These are phyloP conservation scores for Rhizopogon vulgaris DNA, from an alignment of 768 basidiomycete genomes.

Conservation along the genomic window DNA sequence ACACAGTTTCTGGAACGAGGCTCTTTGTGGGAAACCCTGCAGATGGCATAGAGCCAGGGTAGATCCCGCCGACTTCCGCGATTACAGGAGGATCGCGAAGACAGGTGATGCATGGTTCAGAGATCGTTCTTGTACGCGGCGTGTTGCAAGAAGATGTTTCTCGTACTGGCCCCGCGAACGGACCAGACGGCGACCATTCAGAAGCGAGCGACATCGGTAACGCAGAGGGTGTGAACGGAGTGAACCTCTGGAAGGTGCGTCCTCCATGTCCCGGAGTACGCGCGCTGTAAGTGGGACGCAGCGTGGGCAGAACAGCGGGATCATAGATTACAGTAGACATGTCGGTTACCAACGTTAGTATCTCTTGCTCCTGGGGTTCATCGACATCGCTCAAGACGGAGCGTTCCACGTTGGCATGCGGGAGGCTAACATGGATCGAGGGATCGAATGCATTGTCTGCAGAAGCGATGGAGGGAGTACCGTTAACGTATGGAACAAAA, in stretches of 20 bases:
- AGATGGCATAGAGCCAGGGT: not conserved
- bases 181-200: not conserved
- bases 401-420: not conserved
- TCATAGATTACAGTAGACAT: not conserved
- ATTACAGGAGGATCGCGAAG: not conserved
- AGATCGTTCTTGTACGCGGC: not conserved
- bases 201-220: not conserved
- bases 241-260: not conserved
- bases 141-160: not conserved
- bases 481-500: not conserved
- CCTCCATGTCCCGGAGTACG: conserved; percentile 7
- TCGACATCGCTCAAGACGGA: not conserved
- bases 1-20: not conserved
- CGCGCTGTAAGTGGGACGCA: conserved; percentile 3
- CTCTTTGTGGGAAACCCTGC: not conserved
- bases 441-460: conserved; percentile 2
- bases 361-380: not conserved
- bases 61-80: no score
- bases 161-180: not conserved
- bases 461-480: conserved; percentile 3
- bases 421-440: not conserved
- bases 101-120: not conserved
- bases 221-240: not conserved
- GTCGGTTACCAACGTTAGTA: not conserved
- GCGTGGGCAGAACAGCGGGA: conserved; percentile 8